phyloP scores from a whole-genome alignment of 805 yeast species.

The Jamesozyma piceae region DNA sequence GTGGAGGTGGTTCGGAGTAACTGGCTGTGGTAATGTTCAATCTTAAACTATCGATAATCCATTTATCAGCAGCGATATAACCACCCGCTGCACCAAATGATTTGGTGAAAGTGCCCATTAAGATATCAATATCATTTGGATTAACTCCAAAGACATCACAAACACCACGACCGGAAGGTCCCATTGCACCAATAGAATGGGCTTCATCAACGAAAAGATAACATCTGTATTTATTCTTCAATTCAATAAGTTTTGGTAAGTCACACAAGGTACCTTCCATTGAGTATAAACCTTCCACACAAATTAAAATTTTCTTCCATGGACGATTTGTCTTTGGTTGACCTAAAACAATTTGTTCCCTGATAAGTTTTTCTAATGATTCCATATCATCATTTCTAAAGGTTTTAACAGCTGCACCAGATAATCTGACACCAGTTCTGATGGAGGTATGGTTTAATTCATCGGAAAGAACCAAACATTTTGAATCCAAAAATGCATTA shows the following conservation, averaged over 20 bases:
- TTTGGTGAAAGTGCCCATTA: conserved; percentile 97
- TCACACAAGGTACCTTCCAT: conserved; percentile 90
- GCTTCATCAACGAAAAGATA: conserved; percentile 94
- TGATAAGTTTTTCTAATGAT: conserved; percentile 60
- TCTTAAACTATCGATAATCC: conserved; percentile 64
- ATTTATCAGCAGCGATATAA: conserved; percentile 71
- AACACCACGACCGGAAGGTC: conserved; percentile 87
- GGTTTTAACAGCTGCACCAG: conserved; percentile 88
- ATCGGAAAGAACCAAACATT: conserved; percentile 87
- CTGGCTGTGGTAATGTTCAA: conserved; percentile 60
- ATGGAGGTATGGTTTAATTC: conserved; percentile 93
- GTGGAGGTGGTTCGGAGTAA: conserved; percentile 82
- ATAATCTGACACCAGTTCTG: conserved; percentile 84
- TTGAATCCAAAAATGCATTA: conserved; percentile 71
- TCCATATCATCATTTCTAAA: conserved; percentile 88
- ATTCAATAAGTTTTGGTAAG: conserved; percentile 61
- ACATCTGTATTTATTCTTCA: conserved; percentile 78
- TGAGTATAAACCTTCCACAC: conserved; percentile 86
- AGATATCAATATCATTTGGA: conserved; percentile 67
- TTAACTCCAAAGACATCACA: conserved; percentile 84
- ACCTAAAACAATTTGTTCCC: conserved; percentile 85
- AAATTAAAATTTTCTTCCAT: conserved; percentile 78
- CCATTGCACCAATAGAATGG: conserved; percentile 98
- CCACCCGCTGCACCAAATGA: conserved; percentile 99
- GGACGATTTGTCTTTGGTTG: conserved; percentile 95